Evolutionary conservation across 2,329 filamentous ascomycete genomes (phyloP).

Genomic region (Arthrobotrys sinensis): DNA sequence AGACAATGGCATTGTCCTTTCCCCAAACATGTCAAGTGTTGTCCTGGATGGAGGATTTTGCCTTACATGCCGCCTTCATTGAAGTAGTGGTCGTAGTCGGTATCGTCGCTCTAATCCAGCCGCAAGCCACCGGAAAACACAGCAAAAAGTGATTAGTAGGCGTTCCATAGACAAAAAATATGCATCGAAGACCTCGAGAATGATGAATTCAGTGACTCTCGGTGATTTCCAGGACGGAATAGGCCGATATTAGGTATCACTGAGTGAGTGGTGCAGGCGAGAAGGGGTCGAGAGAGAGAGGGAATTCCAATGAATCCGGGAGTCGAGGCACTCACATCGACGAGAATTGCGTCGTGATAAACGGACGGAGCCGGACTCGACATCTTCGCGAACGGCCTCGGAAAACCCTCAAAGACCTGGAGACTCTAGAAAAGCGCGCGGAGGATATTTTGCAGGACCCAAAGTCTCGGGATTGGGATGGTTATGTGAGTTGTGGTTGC

Average conservation of each 20-base stretch:
- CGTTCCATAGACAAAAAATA: not conserved
- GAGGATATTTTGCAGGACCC: constrained; percentile 52
- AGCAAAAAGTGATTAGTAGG: constrained; percentile 18
- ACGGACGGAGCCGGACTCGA: constrained; percentile 52
- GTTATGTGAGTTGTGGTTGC: constrained; percentile 54
- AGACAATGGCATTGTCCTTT: constrained; percentile 47
- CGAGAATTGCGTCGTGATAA: constrained; percentile 48
- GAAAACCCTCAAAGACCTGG: constrained; percentile 8
- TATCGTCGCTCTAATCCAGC: constrained; percentile 53
- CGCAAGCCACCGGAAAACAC: constrained; percentile 30
- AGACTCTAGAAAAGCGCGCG: constrained; percentile 28
- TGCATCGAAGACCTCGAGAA: not conserved
- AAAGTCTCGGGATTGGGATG: constrained; percentile 58
- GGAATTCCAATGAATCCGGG: constrained; percentile 1
- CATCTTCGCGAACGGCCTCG: constrained; percentile 29
- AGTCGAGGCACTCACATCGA: constrained; percentile 45
- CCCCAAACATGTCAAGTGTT: constrained; percentile 18
- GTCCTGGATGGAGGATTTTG: constrained; percentile 26
- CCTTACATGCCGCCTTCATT: constrained; percentile 59
- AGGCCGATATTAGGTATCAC: not conserved
- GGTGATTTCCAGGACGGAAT: not conserved
- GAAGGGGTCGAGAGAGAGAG: constrained; percentile 6
- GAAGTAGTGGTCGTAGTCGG: constrained; percentile 54
- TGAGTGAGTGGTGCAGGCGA: constrained; percentile 29
- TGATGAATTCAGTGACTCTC: not conserved